These are phyloP conservation scores for Candida insectalens DNA, from an alignment of 805 yeast genomes.

Conservation along the genomic window DNA sequence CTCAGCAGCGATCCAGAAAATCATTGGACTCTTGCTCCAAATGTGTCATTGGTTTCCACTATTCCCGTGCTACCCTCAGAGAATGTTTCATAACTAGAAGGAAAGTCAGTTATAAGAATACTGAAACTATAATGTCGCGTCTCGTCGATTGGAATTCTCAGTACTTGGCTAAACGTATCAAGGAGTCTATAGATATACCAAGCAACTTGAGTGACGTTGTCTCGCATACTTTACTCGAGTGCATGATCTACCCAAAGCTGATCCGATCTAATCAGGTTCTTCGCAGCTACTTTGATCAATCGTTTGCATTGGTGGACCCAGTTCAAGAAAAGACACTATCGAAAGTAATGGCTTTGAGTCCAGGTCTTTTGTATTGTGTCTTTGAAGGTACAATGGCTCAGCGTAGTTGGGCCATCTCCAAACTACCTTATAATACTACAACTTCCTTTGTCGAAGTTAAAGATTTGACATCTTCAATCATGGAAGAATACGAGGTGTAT, in stretches of 20 bases:
- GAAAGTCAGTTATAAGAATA: slow-evolving; percentile 19
- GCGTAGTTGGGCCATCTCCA: slow-evolving; percentile 36
- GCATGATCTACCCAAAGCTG: slow-evolving; percentile 42
- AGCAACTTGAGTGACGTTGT: slow-evolving; percentile 11
- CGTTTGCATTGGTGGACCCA: slow-evolving; percentile 19
- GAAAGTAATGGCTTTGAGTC: slow-evolving; percentile 21
- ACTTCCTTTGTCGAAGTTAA: slow-evolving; percentile 5
- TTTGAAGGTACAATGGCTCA: slow-evolving; percentile 43
- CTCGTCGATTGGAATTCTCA: slow-evolving; percentile 19
- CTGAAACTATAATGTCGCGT: slow-evolving; percentile 14
- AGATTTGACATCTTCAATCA: slow-evolving; percentile 27
- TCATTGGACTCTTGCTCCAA: slow-evolving; percentile 39
- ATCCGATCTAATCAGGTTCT: slow-evolving; percentile 30
- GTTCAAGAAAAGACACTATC: slow-evolving; percentile 6
- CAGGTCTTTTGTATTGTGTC: slow-evolving; percentile 46
- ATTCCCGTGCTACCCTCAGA: slow-evolving; percentile 40
- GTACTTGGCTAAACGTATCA: slow-evolving; percentile 8
- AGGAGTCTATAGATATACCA: slow-evolving; percentile 10
- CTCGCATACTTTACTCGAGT: slow-evolving; percentile 31
- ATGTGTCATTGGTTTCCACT: slow-evolving; percentile 46
- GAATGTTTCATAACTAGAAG: slow-evolving; percentile 43
- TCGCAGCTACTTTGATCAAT: slow-evolving; percentile 26
- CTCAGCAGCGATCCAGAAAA: slow-evolving; percentile 5
- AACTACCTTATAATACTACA: slow-evolving; percentile 15
- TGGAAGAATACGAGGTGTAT: slow-evolving; percentile 49